Evolutionary conservation across 176 grass and related monocot genomes (phyloP).

Genomic region (Hyparrhenia diplandra): DNA sequence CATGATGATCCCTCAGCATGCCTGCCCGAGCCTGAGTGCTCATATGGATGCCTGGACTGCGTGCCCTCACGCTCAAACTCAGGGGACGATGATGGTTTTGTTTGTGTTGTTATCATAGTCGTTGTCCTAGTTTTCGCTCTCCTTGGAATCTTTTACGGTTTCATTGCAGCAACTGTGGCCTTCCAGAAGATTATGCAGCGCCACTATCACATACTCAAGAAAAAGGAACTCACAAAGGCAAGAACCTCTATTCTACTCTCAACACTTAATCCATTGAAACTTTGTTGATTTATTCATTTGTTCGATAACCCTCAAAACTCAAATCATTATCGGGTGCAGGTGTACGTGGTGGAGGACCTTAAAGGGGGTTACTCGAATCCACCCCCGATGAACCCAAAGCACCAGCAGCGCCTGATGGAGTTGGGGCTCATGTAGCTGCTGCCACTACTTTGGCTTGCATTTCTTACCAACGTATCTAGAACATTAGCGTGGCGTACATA

Average conservation of each 20-base stretch:
- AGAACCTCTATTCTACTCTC: not conserved
- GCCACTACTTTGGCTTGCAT: too few relatives aligned
- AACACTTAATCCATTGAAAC: not conserved
- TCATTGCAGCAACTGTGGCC: constrained; percentile 74
- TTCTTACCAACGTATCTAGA: constrained; percentile 20
- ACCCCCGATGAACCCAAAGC: constrained; percentile 62
- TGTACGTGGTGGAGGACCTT: constrained; percentile 70
- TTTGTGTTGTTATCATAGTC: constrained; percentile 57
- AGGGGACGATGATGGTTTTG: not conserved
- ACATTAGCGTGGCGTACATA: not conserved
- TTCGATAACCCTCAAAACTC: not conserved
- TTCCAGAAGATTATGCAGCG: constrained; percentile 85
- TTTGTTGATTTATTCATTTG: not conserved
- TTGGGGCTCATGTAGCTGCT: constrained; percentile 58
- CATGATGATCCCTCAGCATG: constrained; percentile 48
- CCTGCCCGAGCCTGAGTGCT: constrained; percentile 54
- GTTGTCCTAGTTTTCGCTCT: constrained; percentile 42
- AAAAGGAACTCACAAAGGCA: constrained; percentile 88
- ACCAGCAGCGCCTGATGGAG: constrained; percentile 52
- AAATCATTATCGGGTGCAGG: constrained; percentile 32
- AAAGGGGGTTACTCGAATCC: constrained; percentile 42
- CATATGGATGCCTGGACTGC: constrained; percentile 48
- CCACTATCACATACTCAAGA: constrained; percentile 80
- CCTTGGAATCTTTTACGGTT: constrained; percentile 67
- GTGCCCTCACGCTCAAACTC: constrained; percentile 12